Base-by-base conservation (phyloP, 2,329 filamentous ascomycete genomes). In the Beauveria asiatica region DNA sequence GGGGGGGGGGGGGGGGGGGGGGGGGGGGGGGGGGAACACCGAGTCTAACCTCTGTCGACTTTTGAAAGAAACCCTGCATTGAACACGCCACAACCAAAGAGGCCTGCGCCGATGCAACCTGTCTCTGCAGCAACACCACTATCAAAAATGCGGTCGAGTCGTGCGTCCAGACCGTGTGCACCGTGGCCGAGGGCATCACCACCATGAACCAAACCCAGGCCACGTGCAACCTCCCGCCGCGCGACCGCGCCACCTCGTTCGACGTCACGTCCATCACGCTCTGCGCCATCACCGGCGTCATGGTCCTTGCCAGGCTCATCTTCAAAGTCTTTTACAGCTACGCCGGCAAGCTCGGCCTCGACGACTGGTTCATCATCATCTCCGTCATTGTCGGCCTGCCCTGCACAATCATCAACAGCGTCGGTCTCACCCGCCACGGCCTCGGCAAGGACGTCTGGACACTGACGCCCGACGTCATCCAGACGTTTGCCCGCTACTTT, bases 371-470 rank as follows among this genome's bases (percentile, higher is more conserved):
- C 45, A 70, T 73, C 17, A 61, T 72, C 8, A 27, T 67, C 8
- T 65, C 70, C 7, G 61, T 71, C 33, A 6, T 67, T 19, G 33
- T 64, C 3, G 71, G 69, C 1, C 62, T 74, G 0, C 71, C 72
- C 0, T 69, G 64, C 27, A 68, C 69, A 0, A 63, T 72, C 3
- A 67, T 77, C 55, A 69, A 70, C 62, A 64, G 69, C 0, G 59
- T 70, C 17, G 70, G 72, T 5, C 63, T 70, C 7, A 66, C 64
- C 0, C 64, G 70, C 27, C 71, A 77, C 57, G 81, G 80, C 1
- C 69, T 82, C 8, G 79, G 80, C 8, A 73, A 67, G 19, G 80
- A 83, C 55, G 72, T 82, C 11, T 83, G 80, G 80, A 80, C 78
- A 0, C 62, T 83, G 3, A 60, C 70, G 0, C 69, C 72, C 0